Base-by-base conservation (phyloP, 345 rosid species). In the Rhodamnia rubescens region DNA sequence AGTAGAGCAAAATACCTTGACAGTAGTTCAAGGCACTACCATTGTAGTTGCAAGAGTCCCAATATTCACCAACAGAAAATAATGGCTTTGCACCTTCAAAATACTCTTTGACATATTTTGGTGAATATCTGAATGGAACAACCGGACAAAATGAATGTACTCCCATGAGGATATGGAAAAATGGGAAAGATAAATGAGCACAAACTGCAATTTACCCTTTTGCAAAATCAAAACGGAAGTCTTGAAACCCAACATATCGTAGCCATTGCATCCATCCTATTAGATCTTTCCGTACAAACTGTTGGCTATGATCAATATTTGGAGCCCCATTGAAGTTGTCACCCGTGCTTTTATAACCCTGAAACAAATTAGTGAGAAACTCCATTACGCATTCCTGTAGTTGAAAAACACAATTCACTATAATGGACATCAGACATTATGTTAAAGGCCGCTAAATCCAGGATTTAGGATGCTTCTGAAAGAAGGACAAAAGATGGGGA, bases 211-310 rank as follows among this genome's bases (percentile, higher is more conserved):
- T 49, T 74, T 94, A 96, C 98, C 98, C 99, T 84, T 91, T 93
- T 42, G 94, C 95, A 89, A 95, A 96, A 91, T 95, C 99, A 90
- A 94, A 96, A 85, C 98, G 99, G 49, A 95, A 96, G 91, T 96
- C 98, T 58, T 94, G 94, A 92, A 95, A 96, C 53, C 98, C 97
- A 20, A 92, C 91, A 10, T 86, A 83, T 32, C 93, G 93, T 36
- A 96, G 85, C 99, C 98, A 91, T 81, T 88, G 92, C 91, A 96
- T 90, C 99, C 98, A 96, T 36, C 85, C 90, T 49, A 86, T 90
- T 74, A 94, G 92, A 91, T 96, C 99, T 89, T 94, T 96, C 83
- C 96, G 92, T 81, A 96, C 99, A 92, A 96, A 95, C 58, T 90
- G 88, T 86, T 96, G 98, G 87, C 89, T 91, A 55, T 96, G 98